phyloP scores from a whole-genome alignment of 306 rosid genomes.

The Aeschynomene evenia region DNA sequence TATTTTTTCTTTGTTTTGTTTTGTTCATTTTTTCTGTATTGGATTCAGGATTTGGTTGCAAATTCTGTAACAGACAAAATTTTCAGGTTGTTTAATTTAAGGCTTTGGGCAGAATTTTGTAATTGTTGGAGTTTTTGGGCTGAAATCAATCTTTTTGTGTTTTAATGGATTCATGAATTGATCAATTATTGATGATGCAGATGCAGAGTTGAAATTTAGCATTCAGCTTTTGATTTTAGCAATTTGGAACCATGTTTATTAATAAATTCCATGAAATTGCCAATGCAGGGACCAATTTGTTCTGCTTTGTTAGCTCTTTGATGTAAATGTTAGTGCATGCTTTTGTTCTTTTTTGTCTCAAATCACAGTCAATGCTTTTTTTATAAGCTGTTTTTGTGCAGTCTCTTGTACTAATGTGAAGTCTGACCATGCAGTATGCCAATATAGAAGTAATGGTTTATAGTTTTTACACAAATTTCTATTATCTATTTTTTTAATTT shows the following conservation, averaged over 20 bases:
- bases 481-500: not conserved
- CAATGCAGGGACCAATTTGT: not conserved
- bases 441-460: not conserved
- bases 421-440: not conserved
- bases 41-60: not conserved
- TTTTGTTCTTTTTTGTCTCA: slow-evolving; percentile 11
- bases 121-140: slow-evolving; percentile 22
- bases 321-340: not conserved
- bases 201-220: not conserved
- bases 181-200: not conserved
- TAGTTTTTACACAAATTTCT: not conserved
- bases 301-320: not conserved
- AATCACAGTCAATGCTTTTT: slow-evolving; percentile 13
- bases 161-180: no score
- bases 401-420: not conserved
- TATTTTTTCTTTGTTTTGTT: not conserved
- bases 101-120: not conserved
- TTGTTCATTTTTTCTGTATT: not conserved
- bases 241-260: not conserved
- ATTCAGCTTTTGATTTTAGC: not conserved
- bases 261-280: not conserved
- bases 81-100: slow-evolving; percentile 22
- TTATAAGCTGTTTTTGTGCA: slow-evolving; percentile 6
- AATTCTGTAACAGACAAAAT: not conserved
- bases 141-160: slow-evolving; percentile 22